A percentile compares a stretch with the other conserved stretches of the same genome.
Conservation (phyloP, 179 eudicot genomes). For the Drosera spatulata region DNA sequence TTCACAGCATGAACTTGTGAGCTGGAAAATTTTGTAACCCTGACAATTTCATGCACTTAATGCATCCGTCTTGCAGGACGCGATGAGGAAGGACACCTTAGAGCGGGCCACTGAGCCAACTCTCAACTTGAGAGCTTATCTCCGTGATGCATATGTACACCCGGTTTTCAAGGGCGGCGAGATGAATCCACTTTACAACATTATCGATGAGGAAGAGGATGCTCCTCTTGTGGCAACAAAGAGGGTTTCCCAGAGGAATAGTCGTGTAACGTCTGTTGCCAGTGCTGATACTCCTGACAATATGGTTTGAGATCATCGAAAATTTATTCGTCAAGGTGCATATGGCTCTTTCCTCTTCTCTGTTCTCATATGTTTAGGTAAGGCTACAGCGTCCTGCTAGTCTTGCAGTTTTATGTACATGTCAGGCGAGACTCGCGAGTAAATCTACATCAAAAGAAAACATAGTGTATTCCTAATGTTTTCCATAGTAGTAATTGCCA, state of each 20-base stretch:
- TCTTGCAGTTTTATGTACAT: no score
- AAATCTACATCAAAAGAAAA: no score
- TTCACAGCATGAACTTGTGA: no score
- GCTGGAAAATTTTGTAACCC: neutral
- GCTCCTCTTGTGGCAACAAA: constrained; percentile 62
- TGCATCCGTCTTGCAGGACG: constrained; percentile 38
- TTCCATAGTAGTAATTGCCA: no score
- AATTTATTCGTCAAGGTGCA: no score
- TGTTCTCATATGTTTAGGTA: no score
- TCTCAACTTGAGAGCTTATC: constrained; percentile 61
- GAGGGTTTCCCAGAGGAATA: constrained; percentile 48
- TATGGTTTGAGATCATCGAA: no score
- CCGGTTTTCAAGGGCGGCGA: constrained; percentile 73
- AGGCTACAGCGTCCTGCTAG: no score
- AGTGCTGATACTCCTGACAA: constrained; percentile 26
- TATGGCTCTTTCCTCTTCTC: no score
- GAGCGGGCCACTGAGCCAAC: constrained; percentile 78
- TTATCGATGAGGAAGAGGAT: constrained; percentile 59
- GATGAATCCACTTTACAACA: constrained; percentile 11
- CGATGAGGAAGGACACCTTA: constrained; percentile 85
- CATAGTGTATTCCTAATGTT: no score
- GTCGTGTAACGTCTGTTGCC: constrained; percentile 36
- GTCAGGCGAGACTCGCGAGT: no score
- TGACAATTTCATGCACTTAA: neutral
- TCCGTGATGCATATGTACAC: constrained; percentile 68